phyloP scores from a whole-genome alignment of 2,329 filamentous ascomycete genomes.

The Ascochyta viciae-villosae region DNA sequence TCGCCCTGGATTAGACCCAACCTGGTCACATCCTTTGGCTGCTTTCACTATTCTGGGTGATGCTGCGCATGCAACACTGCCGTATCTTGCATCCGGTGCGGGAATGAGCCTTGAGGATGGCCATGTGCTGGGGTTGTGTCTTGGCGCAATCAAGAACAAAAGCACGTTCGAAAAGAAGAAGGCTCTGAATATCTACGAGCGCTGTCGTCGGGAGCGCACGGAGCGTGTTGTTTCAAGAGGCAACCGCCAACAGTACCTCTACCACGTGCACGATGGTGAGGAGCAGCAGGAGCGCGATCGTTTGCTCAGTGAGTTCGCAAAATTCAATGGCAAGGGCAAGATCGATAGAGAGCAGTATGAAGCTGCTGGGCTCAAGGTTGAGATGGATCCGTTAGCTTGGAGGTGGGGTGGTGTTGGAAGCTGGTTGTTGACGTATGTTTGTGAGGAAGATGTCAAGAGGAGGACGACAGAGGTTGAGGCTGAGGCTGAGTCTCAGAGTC shows the following conservation, averaged over 20 bases:
- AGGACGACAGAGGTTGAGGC: constrained; percentile 35
- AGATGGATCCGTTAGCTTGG: constrained; percentile 46
- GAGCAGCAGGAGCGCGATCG: constrained; percentile 63
- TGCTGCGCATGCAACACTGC: constrained; percentile 69
- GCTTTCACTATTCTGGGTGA: constrained; percentile 68
- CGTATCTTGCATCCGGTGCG: constrained; percentile 65
- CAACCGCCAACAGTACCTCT: constrained; percentile 67
- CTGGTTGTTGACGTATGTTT: constrained; percentile 47
- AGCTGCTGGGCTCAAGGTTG: constrained; percentile 30
- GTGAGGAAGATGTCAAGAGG: constrained; percentile 42
- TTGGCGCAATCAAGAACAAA: constrained; percentile 56
- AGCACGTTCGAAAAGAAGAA: constrained; percentile 45
- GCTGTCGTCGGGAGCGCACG: constrained; percentile 64
- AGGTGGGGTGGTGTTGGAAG: constrained; percentile 46
- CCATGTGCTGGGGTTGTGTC: constrained; percentile 63
- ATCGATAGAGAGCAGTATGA: constrained; percentile 26
- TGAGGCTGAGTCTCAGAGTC: constrained; percentile 2
- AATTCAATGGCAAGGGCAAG: constrained; percentile 39
- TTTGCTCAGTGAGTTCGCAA: constrained; percentile 34
- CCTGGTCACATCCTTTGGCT: constrained; percentile 64
- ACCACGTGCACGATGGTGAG: constrained; percentile 66
- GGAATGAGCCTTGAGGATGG: constrained; percentile 69
- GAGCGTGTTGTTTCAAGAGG: constrained; percentile 66
- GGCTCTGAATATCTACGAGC: constrained; percentile 60
- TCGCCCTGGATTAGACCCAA: constrained; percentile 58